A percentile compares a stretch with the other conserved stretches of the same genome.
Conservation (phyloP, 495 filamentous ascomycete genomes). For the Penicillium coffeae region DNA sequence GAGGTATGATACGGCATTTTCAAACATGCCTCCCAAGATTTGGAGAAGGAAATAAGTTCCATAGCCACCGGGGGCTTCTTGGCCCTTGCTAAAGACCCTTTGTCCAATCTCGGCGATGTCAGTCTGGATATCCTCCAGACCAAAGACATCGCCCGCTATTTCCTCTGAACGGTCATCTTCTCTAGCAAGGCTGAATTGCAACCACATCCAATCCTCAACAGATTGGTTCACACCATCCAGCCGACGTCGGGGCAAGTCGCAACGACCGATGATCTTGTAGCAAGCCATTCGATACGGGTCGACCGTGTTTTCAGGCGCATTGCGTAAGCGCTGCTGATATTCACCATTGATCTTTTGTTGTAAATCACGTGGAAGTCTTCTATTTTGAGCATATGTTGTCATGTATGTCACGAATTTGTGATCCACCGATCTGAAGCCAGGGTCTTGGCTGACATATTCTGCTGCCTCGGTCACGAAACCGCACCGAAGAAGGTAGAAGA, state of each 20-base stretch:
- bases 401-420: constrained; percentile 88
- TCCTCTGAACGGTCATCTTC: constrained; percentile 82
- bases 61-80: constrained; percentile 69
- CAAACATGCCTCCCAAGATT: constrained; percentile 88
- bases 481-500: constrained; percentile 87
- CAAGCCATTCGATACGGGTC: constrained; percentile 97
- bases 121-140: constrained; percentile 78
- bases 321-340: constrained; percentile 76
- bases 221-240: constrained; percentile 76
- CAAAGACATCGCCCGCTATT: constrained; percentile 82
- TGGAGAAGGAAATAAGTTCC: constrained; percentile 91
- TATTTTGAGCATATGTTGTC: constrained; percentile 66
- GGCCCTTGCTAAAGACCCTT: constrained; percentile 74
- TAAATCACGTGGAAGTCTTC: constrained; percentile 67
- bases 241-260: constrained; percentile 75
- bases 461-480: constrained; percentile 82
- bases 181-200: constrained; percentile 87
- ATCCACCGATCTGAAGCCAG: constrained; percentile 83
- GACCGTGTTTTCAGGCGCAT: constrained; percentile 79
- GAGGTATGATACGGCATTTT: constrained; percentile 86
- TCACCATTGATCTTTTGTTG: constrained; percentile 84
- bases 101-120: constrained; percentile 83
- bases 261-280: constrained; percentile 95
- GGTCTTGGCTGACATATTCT: constrained; percentile 76
- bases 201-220: constrained; percentile 95